A percentile compares a stretch with the other conserved stretches of the same genome.
Evolutionary conservation across 2,329 filamentous ascomycete genomes (phyloP).

Genomic region (Alternaria novae-zelandiae): DNA sequence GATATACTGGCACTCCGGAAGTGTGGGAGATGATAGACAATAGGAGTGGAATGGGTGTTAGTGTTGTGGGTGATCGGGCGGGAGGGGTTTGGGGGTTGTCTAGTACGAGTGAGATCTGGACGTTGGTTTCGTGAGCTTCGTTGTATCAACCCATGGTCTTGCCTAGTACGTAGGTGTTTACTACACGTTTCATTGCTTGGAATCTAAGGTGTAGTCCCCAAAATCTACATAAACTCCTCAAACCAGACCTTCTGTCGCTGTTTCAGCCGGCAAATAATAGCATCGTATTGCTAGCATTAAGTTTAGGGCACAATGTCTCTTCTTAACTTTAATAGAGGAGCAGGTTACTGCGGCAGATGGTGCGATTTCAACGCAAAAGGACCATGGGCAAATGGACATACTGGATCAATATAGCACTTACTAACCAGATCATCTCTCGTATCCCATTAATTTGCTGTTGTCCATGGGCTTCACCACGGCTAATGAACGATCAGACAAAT

Average conservation of each 20-base stretch:
- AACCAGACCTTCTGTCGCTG: neutral
- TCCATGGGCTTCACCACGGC: neutral
- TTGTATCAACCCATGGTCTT: neutral
- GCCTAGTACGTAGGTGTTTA: neutral
- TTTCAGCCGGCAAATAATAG: neutral
- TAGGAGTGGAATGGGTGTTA: neutral
- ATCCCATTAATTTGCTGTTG: accelerated
- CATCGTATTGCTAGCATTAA: neutral
- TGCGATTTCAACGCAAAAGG: neutral
- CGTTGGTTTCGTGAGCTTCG: conserved; percentile 10
- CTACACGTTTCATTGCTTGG: neutral
- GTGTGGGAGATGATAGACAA: conserved; percentile 38
- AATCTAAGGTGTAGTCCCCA: neutral
- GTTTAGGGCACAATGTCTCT: neutral
- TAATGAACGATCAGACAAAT: neutral
- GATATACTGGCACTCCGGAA: conserved; percentile 34
- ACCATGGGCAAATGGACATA: accelerated
- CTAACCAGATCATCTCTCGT: neutral
- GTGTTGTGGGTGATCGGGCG: conserved; percentile 29
- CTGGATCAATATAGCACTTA: accelerated
- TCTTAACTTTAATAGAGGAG: neutral
- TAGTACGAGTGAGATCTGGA: conserved; percentile 26
- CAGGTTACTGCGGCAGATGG: neutral
- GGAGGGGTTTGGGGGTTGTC: conserved; percentile 33
- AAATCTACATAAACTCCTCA: neutral